phyloP scores from a whole-genome alignment of 371 early-diverging fungal species.

The Haplosporangium sp. region DNA sequence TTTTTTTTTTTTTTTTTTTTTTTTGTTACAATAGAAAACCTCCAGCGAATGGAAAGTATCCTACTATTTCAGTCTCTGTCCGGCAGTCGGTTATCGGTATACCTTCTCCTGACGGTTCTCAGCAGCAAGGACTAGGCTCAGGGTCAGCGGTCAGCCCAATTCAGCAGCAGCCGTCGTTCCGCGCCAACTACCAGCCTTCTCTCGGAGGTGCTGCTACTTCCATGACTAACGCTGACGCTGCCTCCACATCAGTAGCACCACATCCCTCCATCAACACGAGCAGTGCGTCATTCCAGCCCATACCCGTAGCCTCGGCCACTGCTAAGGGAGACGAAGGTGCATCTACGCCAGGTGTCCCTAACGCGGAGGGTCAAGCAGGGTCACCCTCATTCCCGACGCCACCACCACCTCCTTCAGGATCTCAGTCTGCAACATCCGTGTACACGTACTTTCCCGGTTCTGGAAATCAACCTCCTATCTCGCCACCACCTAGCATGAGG shows the following conservation, averaged over 20 bases:
- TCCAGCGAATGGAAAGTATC: conserved; percentile 31
- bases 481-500: conserved; percentile 44
- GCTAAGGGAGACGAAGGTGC: neutral
- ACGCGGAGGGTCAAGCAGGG: conserved; percentile 1
- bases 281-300: conserved; percentile 17
- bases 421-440: conserved; percentile 12
- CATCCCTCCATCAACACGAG: neutral
- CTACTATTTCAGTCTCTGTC: conserved; percentile 33
- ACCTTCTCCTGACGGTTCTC: conserved; percentile 41
- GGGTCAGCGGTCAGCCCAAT: conserved; percentile 28
- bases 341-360: neutral
- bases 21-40: conserved; percentile 7
- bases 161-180: conserved; percentile 37
- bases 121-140: conserved; percentile 49
- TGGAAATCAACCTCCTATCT: conserved; percentile 50
- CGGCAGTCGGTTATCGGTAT: conserved; percentile 46
- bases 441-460: conserved; percentile 42
- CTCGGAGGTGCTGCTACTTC: neutral
- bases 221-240: neutral
- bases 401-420: conserved; percentile 21
- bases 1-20: neutral
- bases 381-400: conserved; percentile 37
- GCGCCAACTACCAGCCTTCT: conserved; percentile 36
- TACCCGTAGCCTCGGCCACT: conserved; percentile 10
- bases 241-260: conserved; percentile 7